Evolutionary conservation across 495 filamentous ascomycete genomes (phyloP).

Genomic region (Ascobolus immersus): DNA sequence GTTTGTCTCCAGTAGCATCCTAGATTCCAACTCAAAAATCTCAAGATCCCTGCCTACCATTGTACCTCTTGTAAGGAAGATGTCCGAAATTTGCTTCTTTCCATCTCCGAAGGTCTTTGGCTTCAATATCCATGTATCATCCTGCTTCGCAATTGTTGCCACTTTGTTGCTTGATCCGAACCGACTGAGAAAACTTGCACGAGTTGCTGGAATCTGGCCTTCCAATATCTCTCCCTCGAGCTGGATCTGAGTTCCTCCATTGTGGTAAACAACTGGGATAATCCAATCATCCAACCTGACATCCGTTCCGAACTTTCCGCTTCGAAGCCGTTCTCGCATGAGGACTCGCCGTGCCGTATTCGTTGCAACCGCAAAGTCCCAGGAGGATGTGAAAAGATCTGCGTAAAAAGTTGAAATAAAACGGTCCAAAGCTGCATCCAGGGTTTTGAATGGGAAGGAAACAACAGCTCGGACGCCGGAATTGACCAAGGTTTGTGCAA

Average conservation of each 20-base stretch:
- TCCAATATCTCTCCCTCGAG: constrained; percentile 4
- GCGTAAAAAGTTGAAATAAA: constrained; percentile 8
- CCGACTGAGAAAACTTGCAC: no score
- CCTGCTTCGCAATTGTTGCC: no score
- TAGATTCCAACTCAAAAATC: constrained; percentile 8
- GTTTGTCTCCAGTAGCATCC: constrained; percentile 6
- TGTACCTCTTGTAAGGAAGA: no score
- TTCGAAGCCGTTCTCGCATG: constrained; percentile 4
- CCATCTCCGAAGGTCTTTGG: no score
- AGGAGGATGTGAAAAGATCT: constrained; percentile 2
- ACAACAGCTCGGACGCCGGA: constrained; percentile 6
- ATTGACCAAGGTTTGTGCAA: constrained; percentile 4
- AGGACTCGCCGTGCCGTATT: constrained; percentile 5
- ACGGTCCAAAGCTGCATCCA: constrained; percentile 6
- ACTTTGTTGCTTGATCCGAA: no score
- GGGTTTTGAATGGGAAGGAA: constrained; percentile 7
- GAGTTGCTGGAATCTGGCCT: not conserved
- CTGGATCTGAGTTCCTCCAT: constrained; percentile 6
- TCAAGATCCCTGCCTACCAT: constrained; percentile 6
- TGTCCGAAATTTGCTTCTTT: no score
- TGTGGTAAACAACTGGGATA: constrained; percentile 7
- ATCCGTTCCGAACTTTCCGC: constrained; percentile 8
- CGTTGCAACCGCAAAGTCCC: constrained; percentile 7
- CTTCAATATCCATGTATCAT: no score
- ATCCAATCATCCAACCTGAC: constrained; percentile 7